These are phyloP conservation scores for Chlamydomonas eustigma DNA, from an alignment of 139 green algal genomes.

Conservation along the genomic window DNA sequence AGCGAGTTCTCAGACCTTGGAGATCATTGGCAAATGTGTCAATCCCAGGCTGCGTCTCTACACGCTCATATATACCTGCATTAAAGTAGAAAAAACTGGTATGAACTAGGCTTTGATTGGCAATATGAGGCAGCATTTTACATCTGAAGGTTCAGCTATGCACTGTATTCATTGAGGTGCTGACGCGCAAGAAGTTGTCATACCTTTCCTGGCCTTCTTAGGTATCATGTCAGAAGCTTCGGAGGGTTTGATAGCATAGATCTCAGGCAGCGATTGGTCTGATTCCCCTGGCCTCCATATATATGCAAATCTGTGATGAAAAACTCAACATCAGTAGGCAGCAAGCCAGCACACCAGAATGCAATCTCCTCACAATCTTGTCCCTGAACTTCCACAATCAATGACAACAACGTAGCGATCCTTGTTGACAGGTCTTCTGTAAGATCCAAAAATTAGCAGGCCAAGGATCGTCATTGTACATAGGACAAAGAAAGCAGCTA, in stretches of 20 bases:
- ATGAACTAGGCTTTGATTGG: not conserved
- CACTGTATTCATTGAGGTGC: not conserved
- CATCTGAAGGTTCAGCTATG: not conserved
- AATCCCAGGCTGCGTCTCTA: slow-evolving; percentile 85
- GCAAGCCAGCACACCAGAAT: not conserved
- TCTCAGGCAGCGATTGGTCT: not conserved
- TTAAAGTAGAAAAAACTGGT: not conserved
- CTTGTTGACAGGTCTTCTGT: not conserved
- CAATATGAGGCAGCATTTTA: not conserved
- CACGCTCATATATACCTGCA: slow-evolving; percentile 60
- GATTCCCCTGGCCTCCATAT: not conserved
- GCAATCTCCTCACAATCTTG: not conserved
- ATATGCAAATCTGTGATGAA: slow-evolving; percentile 4
- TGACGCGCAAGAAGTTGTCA: not conserved
- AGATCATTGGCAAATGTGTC: slow-evolving; percentile 52
- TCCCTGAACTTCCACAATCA: not conserved
- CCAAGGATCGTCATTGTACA: not conserved
- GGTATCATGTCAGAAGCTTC: not conserved
- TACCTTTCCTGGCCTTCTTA: slow-evolving; percentile 6
- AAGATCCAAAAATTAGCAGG: not conserved
- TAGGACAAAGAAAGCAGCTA: not conserved
- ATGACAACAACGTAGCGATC: not conserved
- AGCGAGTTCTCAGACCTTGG: slow-evolving; percentile 17
- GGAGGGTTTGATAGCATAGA: not conserved
- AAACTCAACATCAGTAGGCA: not conserved